Evolutionary conservation across 164 flowering plant genomes (phyloP).

Genomic region (Chimonanthus salicifolius): DNA sequence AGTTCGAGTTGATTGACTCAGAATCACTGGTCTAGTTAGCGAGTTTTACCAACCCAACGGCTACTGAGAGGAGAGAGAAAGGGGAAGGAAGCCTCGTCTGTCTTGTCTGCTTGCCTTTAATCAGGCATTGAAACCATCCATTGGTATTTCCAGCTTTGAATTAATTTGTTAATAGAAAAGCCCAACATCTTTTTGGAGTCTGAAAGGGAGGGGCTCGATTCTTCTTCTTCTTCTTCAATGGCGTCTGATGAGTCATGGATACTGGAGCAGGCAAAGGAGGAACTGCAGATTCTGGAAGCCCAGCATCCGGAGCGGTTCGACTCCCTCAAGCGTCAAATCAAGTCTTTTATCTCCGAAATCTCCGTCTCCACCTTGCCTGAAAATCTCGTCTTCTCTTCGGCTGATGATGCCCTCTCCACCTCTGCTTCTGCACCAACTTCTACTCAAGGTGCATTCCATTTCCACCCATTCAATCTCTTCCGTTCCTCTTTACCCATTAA

Average conservation of each 20-base stretch:
- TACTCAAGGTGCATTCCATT: slow-evolving; percentile 7
- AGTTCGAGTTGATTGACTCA: too few relatives aligned
- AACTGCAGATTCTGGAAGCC: slow-evolving; percentile 9
- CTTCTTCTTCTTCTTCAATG: slow-evolving; percentile 5
- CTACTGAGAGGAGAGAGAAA: neutral
- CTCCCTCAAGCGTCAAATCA: slow-evolving; percentile 15
- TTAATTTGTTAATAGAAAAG: neutral
- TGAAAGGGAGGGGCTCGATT: neutral
- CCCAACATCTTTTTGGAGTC: neutral
- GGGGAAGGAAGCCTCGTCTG: neutral
- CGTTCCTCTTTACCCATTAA: neutral
- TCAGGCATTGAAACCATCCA: neutral
- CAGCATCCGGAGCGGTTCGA: slow-evolving; percentile 14
- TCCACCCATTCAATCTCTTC: too few relatives aligned
- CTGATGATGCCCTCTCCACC: slow-evolving; percentile 1
- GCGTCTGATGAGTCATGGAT: slow-evolving; percentile 7
- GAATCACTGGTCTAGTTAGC: too few relatives aligned
- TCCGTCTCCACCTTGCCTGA: neutral
- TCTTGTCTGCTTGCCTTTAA: neutral
- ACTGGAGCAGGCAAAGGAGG: slow-evolving; percentile 10
- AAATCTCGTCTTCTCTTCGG: neutral
- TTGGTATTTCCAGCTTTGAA: neutral
- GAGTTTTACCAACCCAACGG: neutral
- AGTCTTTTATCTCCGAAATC: slow-evolving; percentile 5
- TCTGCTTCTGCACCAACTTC: neutral